A percentile compares a stretch with the other conserved stretches of the same genome.
These are phyloP conservation scores for Aureobasidium zeae DNA, from an alignment of 2,329 filamentous ascomycete species.

Conservation along the genomic window DNA sequence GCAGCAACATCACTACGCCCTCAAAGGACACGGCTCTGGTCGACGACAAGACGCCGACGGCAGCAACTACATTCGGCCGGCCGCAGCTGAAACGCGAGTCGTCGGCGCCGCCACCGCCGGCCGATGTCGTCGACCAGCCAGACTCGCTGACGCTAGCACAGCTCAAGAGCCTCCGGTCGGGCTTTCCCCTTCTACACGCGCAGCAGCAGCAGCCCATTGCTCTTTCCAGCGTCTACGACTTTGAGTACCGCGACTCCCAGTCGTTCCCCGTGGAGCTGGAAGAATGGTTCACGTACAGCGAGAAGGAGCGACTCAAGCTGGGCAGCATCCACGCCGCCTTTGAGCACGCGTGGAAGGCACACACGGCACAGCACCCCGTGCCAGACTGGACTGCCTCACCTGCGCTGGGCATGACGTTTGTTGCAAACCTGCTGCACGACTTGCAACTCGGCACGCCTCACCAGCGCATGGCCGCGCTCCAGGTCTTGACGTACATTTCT, in stretches of 20 bases:
- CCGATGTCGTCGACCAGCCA: constrained; percentile 29
- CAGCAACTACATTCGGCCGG: constrained; percentile 19
- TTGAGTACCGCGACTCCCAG: constrained; percentile 47
- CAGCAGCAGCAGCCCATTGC: constrained; percentile 20
- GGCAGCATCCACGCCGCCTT: constrained; percentile 68
- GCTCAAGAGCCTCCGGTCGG: constrained; percentile 36
- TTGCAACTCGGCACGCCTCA: constrained; percentile 27
- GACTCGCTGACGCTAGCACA: constrained; percentile 41
- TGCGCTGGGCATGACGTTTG: constrained; percentile 46
- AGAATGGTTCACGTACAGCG: constrained; percentile 93
- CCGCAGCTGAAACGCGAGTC: constrained; percentile 34
- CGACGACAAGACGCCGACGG: constrained; percentile 16
- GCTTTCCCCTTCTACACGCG: constrained; percentile 34
- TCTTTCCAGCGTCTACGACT: constrained; percentile 57
- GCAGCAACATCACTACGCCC: constrained; percentile 22
- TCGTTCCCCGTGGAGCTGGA: constrained; percentile 78
- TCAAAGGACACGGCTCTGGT: constrained; percentile 31
- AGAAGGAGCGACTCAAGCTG: constrained; percentile 73
- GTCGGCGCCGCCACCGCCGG: constrained; percentile 31
- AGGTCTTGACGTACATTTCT: constrained; percentile 38
- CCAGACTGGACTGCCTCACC: constrained; percentile 59
- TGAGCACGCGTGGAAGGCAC: constrained; percentile 58
- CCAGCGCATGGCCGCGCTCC: constrained; percentile 30
- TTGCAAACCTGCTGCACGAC: constrained; percentile 36
- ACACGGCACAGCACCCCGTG: constrained; percentile 30